Base-by-base conservation (phyloP, 805 yeast species). In the Metschnikowia borealis region DNA sequence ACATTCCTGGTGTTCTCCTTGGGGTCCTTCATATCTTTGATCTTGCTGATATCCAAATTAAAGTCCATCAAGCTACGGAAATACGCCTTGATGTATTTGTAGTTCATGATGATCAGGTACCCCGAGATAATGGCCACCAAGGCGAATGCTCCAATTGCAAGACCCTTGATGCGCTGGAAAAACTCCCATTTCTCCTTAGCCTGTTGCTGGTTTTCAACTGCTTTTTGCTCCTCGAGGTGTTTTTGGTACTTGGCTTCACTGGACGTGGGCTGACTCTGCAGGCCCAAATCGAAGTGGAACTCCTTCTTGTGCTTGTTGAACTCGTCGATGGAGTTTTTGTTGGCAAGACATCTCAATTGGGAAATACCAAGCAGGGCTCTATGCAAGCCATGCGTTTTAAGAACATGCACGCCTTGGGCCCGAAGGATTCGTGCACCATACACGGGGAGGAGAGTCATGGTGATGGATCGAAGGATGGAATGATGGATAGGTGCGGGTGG, bases 151-250 rank as follows among this genome's bases (percentile, higher is more conserved):
- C 86, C 85, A 14, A 69, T 57, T 0, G 68, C 66, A 3, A 73
- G 58, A 0, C 80, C 82, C 54, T 77, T 75, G 46, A 75, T 51
- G 46, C 77, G 67, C 58, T 78, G 78, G 36, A 63, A 64, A 47
- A 67, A 55, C 57, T 79, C 82, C 52, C 65, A 68, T 21, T 69
- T 54, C 51, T 60, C 56, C 21, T 63, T 50, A 21, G 64, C 55
- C 39, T 59, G 66, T 41, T 63, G 64, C 38, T 67, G 71, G 17
- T 62, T 57, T 23, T 47, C 37, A 43, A 60, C 56, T 47, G 46
- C 57, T 39, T 64, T 70, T 49, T 68, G 57, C 38, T 67, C 67
- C 10, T 73, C 60, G 32, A 55, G 38, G 44, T 58, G 46, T 18
- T 65, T 61, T 55, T 63, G 65, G 26, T 69, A 63, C 54, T 69